A percentile compares a stretch with the other conserved stretches of the same genome.
Evolutionary conservation across 345 rosid genomes (phyloP).

Genomic region (Dipteronia sinensis): DNA sequence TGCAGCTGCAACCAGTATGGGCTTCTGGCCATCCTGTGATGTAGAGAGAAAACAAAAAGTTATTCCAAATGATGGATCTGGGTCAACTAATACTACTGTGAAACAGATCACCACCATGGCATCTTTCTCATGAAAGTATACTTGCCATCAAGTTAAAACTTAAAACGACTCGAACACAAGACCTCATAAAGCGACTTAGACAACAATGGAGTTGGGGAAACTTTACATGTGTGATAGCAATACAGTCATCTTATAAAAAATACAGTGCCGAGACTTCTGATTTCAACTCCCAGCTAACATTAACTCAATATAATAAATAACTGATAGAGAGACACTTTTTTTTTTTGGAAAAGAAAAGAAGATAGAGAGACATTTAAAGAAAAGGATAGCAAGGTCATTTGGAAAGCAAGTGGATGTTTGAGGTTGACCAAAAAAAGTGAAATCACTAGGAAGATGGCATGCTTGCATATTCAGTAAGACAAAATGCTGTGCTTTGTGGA

Average conservation of each 20-base stretch:
- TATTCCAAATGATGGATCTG: conserved; percentile 1
- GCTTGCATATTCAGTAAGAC: background rate
- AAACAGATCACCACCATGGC: conserved; percentile 1
- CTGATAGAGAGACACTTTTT: background rate
- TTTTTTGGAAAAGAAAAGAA: too few relatives aligned
- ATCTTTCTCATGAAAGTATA: background rate
- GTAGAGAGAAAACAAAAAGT: conserved; percentile 9
- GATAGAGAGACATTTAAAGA: background rate
- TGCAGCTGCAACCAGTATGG: conserved; percentile 81
- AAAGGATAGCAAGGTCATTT: conserved; percentile 5
- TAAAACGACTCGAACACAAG: background rate
- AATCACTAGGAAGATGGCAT: background rate
- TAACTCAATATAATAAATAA: background rate
- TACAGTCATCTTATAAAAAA: background rate
- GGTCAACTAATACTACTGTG: conserved; percentile 7
- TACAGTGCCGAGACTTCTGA: background rate
- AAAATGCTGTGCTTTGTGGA: background rate
- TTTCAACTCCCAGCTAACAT: background rate
- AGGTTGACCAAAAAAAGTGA: background rate
- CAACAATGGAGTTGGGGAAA: background rate
- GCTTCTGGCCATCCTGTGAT: conserved; percentile 77
- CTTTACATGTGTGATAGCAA: background rate
- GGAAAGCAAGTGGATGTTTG: background rate
- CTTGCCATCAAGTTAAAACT: background rate
- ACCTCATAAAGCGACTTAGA: background rate